Conservation (phyloP, 148 eudicot species). For the Cornus controversa region DNA sequence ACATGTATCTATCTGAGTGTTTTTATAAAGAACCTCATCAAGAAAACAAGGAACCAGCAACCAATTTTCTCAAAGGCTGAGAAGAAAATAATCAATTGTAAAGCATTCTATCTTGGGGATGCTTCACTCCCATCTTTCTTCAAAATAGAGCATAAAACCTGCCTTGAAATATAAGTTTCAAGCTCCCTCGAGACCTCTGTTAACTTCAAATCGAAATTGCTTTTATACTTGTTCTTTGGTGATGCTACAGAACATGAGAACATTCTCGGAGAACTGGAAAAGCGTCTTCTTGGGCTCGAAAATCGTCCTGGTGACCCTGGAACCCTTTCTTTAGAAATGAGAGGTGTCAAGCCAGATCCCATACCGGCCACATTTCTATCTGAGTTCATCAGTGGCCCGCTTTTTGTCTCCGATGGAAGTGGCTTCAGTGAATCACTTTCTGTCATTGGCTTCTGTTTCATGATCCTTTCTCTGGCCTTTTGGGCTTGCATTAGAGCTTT, state of each 20-base stretch:
- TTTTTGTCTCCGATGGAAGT: conserved; percentile 74
- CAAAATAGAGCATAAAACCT: conserved; percentile 65
- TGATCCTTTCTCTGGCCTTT: conserved; percentile 67
- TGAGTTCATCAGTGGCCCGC: conserved; percentile 50
- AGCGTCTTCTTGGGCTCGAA: conserved; percentile 84
- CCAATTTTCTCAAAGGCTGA: conserved; percentile 53
- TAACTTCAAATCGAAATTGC: conserved; percentile 72
- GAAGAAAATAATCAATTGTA: conserved; percentile 18
- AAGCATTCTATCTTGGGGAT: conserved; percentile 50
- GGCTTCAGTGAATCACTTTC: conserved; percentile 54
- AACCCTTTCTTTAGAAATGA: conserved; percentile 23
- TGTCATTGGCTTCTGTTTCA: conserved; percentile 35
- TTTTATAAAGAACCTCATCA: not conserved
- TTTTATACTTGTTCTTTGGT: conserved; percentile 53
- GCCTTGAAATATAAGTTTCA: conserved; percentile 77
- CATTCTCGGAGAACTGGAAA: conserved; percentile 61
- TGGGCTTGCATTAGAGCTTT: conserved; percentile 71
- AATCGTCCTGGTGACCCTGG: conserved; percentile 53
- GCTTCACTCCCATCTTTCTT: conserved; percentile 53
- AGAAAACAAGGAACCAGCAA: conserved; percentile 17
- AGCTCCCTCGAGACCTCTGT: conserved; percentile 78
- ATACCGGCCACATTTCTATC: conserved; percentile 23
- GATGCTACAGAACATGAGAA: conserved; percentile 16
- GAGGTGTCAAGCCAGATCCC: conserved; percentile 35
- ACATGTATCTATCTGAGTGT: conserved; percentile 2